Percentiles rank a stretch among this genome's conserved stretches.
Evolutionary conservation across 768 basidiomycete species (phyloP).

Genomic region (Mycena galopus): DNA sequence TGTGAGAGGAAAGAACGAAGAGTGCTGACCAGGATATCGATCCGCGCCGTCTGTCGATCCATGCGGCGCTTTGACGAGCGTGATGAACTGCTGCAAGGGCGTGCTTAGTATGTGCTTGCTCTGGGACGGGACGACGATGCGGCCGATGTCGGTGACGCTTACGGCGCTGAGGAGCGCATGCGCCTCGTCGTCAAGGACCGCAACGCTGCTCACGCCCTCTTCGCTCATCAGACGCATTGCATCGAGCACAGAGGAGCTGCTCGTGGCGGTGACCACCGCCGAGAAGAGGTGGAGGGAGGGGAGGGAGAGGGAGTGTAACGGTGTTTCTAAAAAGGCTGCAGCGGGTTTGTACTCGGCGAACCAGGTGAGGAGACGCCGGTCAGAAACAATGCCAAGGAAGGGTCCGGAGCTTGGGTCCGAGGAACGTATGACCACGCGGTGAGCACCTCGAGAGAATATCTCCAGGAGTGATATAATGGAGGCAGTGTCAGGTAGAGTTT

Average conservation of each 20-base stretch:
- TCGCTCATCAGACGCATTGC: conserved; percentile 91
- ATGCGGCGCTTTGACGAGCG: conserved; percentile 81
- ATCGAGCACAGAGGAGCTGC: conserved; percentile 75
- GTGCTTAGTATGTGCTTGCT: conserved; percentile 82
- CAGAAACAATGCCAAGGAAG: conserved; percentile 82
- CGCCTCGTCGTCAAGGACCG: conserved; percentile 76
- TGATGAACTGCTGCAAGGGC: conserved; percentile 77
- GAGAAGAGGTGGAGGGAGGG: conserved; percentile 75
- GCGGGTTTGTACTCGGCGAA: conserved; percentile 68
- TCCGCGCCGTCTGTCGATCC: conserved; percentile 87
- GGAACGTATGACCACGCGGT: conserved; percentile 75
- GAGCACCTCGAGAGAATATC: conserved; percentile 77
- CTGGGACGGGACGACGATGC: conserved; percentile 86
- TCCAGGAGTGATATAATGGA: conserved; percentile 72
- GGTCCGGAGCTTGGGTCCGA: conserved; percentile 53
- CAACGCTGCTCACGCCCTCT: conserved; percentile 86
- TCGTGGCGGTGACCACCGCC: conserved; percentile 73
- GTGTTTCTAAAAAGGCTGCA: conserved; percentile 60
- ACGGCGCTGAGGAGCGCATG: conserved; percentile 79
- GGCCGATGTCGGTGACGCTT: conserved; percentile 85
- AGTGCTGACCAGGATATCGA: conserved; percentile 74
- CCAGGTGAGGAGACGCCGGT: conserved; percentile 78
- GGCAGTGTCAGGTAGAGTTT: conserved; percentile 72
- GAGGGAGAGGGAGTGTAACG: conserved; percentile 67
- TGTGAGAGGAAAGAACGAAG: neutral